These are phyloP conservation scores for Naumovozyma dairenensis DNA, from an alignment of 805 yeast species.

Conservation along the genomic window DNA sequence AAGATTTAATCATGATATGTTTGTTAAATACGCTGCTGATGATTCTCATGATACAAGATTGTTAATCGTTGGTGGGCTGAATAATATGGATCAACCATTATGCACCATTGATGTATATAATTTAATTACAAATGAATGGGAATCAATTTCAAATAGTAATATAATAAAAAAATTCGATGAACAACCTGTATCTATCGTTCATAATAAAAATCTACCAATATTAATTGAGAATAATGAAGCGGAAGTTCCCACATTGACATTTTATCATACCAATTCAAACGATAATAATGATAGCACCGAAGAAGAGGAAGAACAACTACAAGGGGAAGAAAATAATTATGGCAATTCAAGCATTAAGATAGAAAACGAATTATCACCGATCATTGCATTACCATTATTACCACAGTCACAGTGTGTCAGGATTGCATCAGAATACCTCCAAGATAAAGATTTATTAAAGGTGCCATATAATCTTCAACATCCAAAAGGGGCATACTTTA, in stretches of 20 bases:
- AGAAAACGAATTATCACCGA: slow-evolving; percentile 17
- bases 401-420: slow-evolving; percentile 27
- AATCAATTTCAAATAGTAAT: slow-evolving; percentile 8
- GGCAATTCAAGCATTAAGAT: too few relatives aligned
- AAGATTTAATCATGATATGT: slow-evolving; percentile 47
- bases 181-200: slow-evolving; percentile 9
- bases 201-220: slow-evolving; percentile 18
- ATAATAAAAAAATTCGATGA: slow-evolving; percentile 19
- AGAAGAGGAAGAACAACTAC: not conserved
- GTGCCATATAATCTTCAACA: slow-evolving; percentile 34
- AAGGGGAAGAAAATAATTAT: too few relatives aligned
- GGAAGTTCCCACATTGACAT: slow-evolving; percentile 18
- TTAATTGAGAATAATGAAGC: slow-evolving; percentile 19
- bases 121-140: slow-evolving; percentile 25
- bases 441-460: slow-evolving; percentile 10
- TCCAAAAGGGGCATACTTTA: slow-evolving; percentile 57
- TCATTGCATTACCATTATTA: slow-evolving; percentile 28
- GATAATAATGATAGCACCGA: slow-evolving; percentile 2
- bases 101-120: slow-evolving; percentile 25
- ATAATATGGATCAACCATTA: slow-evolving; percentile 25
- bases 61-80: slow-evolving; percentile 27
- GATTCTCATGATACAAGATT: slow-evolving; percentile 26
- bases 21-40: slow-evolving; percentile 24
- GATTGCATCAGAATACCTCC: slow-evolving; percentile 16
- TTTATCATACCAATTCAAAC: slow-evolving; percentile 15